Conservation (phyloP, 2,329 filamentous ascomycete species). For the Fusarium devonianum region DNA sequence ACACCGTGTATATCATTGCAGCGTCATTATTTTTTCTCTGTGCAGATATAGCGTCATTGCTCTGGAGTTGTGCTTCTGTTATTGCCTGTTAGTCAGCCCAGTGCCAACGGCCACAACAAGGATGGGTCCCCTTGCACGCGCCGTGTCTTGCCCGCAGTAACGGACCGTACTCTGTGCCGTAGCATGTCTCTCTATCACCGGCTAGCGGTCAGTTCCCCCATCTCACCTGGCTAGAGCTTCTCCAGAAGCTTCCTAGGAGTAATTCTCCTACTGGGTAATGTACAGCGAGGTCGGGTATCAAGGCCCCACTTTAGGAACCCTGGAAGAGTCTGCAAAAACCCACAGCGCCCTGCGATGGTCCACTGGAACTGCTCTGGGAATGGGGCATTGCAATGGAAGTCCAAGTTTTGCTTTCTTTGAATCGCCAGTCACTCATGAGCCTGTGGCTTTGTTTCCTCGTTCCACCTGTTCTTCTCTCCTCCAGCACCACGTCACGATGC, state of each 20-base stretch:
- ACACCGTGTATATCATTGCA: constrained; percentile 5
- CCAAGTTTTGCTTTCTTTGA: constrained; percentile 13
- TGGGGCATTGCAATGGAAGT: too few relatives aligned
- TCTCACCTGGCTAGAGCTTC: neutral
- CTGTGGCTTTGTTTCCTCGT: too few relatives aligned
- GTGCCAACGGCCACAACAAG: constrained; percentile 12
- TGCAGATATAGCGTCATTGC: constrained; percentile 13
- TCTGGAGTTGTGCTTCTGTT: constrained; percentile 6
- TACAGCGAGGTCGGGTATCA: too few relatives aligned
- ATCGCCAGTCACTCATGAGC: constrained; percentile 7
- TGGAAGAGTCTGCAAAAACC: constrained; percentile 11
- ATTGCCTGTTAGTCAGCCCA: constrained; percentile 22
- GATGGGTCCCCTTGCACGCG: constrained; percentile 13
- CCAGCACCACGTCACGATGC: constrained; percentile 24
- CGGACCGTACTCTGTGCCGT: neutral
- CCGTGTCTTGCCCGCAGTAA: too few relatives aligned
- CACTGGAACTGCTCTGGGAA: constrained; percentile 21
- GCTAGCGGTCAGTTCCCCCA: neutral
- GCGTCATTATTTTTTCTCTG: constrained; percentile 8
- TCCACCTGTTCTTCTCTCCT: constrained; percentile 4
- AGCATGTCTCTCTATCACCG: constrained; percentile 6
- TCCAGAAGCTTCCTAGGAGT: neutral
- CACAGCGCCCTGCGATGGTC: constrained; percentile 17
- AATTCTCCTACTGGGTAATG: too few relatives aligned
- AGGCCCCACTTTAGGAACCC: constrained; percentile 22